Conservation (phyloP, 176 grass and related monocot genomes). For the Tuctoria greenei region DNA sequence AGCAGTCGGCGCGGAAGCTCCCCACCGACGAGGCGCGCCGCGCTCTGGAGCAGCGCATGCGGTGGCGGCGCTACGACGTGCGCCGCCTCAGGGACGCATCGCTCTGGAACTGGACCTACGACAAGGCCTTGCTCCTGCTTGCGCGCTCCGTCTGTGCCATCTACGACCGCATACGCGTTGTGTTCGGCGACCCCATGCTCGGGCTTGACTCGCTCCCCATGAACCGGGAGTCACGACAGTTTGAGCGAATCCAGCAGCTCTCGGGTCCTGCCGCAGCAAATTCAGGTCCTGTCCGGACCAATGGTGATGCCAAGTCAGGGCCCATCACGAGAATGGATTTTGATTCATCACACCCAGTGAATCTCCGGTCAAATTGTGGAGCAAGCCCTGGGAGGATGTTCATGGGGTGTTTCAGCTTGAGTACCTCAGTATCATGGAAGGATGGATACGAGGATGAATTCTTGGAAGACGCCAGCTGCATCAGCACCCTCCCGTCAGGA, state of each 20-base stretch:
- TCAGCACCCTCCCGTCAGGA: too few relatives aligned
- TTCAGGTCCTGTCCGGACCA: slow-evolving; percentile 34
- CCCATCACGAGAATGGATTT: too few relatives aligned
- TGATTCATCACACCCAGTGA: too few relatives aligned
- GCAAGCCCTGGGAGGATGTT: too few relatives aligned
- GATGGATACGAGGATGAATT: too few relatives aligned
- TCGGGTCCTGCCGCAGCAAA: slow-evolving; percentile 38
- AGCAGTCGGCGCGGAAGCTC: slow-evolving; percentile 76
- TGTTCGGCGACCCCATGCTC: slow-evolving; percentile 68
- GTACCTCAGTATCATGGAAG: too few relatives aligned
- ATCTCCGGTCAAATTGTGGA: too few relatives aligned
- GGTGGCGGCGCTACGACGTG: slow-evolving; percentile 71
- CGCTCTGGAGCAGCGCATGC: slow-evolving; percentile 66
- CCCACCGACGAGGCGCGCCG: slow-evolving; percentile 66
- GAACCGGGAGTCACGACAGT: slow-evolving; percentile 18
- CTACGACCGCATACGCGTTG: slow-evolving; percentile 63
- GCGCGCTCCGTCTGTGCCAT: slow-evolving; percentile 70
- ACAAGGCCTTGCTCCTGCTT: slow-evolving; percentile 78
- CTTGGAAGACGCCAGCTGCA: too few relatives aligned
- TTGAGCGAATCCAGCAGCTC: slow-evolving; percentile 40
- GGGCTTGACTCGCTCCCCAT: slow-evolving; percentile 49
- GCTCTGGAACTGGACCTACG: slow-evolving; percentile 87
- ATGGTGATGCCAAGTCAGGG: neutral
- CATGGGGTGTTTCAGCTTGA: too few relatives aligned
- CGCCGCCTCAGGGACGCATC: slow-evolving; percentile 69